phyloP scores from a whole-genome alignment of 805 yeast species.

The Spathaspora boniae region DNA sequence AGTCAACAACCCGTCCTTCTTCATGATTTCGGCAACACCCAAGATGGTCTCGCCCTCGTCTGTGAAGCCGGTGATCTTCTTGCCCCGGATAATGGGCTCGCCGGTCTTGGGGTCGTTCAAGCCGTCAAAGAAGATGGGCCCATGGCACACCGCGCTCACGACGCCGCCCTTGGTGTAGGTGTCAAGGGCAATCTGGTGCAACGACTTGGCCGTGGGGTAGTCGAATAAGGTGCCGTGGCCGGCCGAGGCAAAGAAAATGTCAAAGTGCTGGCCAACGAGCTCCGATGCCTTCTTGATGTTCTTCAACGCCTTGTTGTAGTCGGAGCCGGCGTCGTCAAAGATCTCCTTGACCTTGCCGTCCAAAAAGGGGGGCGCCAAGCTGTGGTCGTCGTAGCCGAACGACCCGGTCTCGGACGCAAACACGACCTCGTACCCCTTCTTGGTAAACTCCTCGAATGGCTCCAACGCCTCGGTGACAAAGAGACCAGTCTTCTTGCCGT shows the following conservation, averaged over 20 bases:
- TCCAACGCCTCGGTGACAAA: slow-evolving; percentile 58
- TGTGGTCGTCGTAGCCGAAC: slow-evolving; percentile 57
- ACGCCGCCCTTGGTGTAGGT: slow-evolving; percentile 53
- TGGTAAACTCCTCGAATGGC: slow-evolving; percentile 48
- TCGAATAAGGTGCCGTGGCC: slow-evolving; percentile 65
- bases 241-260: slow-evolving; percentile 58
- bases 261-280: slow-evolving; percentile 46
- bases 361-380: slow-evolving; percentile 35
- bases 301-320: slow-evolving; percentile 35
- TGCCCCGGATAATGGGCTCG: slow-evolving; percentile 46
- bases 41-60: slow-evolving; percentile 46
- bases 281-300: slow-evolving; percentile 47
- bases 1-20: slow-evolving; percentile 24
- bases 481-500: slow-evolving; percentile 60
- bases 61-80: slow-evolving; percentile 59
- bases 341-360: slow-evolving; percentile 41
- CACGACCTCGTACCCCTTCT: slow-evolving; percentile 50
- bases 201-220: slow-evolving; percentile 47
- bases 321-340: slow-evolving; percentile 35
- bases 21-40: slow-evolving; percentile 18
- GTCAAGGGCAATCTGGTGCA: slow-evolving; percentile 44
- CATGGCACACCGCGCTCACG: slow-evolving; percentile 66
- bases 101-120: slow-evolving; percentile 42
- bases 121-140: slow-evolving; percentile 56
- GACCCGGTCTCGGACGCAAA: slow-evolving; percentile 59